Evolutionary conservation across 805 yeast species (phyloP).

Genomic region (Ogataea salicorniae): DNA sequence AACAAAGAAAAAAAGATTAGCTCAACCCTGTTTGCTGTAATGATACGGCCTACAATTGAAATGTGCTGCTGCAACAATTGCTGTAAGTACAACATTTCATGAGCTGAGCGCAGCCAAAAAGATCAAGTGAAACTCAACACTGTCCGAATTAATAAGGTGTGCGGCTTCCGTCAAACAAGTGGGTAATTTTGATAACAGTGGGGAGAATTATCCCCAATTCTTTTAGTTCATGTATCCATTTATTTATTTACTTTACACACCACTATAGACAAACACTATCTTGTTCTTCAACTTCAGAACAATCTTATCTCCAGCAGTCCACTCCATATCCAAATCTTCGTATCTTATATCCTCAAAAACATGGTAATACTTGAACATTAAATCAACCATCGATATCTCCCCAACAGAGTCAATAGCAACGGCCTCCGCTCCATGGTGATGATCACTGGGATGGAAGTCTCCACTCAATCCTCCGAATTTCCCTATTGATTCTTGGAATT

Average conservation of each 20-base stretch:
- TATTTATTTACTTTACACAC: neutral
- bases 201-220: neutral
- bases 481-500: conserved; percentile 6
- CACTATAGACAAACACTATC: conserved; percentile 22
- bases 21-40: no score
- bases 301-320: conserved; percentile 20
- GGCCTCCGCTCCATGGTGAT: neutral
- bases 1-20: no score
- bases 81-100: no score
- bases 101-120: no score
- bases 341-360: conserved; percentile 16
- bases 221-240: no score
- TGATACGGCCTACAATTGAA: no score
- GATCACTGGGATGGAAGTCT: neutral
- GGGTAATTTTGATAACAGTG: no score
- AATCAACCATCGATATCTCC: conserved; percentile 15
- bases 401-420: neutral
- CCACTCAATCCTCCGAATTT: neutral
- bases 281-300: conserved; percentile 16
- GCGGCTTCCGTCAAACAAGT: no score
- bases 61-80: no score
- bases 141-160: no score
- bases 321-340: conserved; percentile 17
- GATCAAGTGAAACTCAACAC: no score
- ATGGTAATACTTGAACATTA: conserved; percentile 17